A percentile compares a stretch with the other conserved stretches of the same genome.
phyloP scores from a whole-genome alignment of 1,284 basidiomycete species.

The Tetrapyrgos nigripes region DNA sequence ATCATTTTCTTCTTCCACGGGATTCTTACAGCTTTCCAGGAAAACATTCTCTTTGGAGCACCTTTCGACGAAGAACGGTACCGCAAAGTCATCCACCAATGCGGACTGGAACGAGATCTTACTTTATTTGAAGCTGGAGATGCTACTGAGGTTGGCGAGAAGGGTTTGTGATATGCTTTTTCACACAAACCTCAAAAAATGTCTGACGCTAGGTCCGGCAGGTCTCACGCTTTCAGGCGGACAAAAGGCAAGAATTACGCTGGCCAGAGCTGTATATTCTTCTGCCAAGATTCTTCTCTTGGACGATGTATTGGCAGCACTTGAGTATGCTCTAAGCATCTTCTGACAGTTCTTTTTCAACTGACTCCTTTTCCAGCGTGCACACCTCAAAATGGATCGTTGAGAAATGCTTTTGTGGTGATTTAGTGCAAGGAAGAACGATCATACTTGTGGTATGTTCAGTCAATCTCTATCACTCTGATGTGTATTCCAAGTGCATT shows the following conservation, averaged over 20 bases:
- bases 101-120: slow-evolving; percentile 64
- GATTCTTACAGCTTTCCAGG: slow-evolving; percentile 47
- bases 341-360: slow-evolving; percentile 34
- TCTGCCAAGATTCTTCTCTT: slow-evolving; percentile 65
- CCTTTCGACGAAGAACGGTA: slow-evolving; percentile 79
- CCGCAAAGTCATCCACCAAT: slow-evolving; percentile 65
- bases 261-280: slow-evolving; percentile 77
- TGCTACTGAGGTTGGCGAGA: slow-evolving; percentile 72
- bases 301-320: slow-evolving; percentile 67
- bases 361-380: slow-evolving; percentile 35
- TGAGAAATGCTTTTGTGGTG: slow-evolving; percentile 75
- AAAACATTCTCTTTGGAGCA: slow-evolving; percentile 88
- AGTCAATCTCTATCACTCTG: too few relatives aligned
- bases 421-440: slow-evolving; percentile 72
- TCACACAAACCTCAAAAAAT: too few relatives aligned
- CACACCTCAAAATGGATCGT: slow-evolving; percentile 81
- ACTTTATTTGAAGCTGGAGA: slow-evolving; percentile 72
- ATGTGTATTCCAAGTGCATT: too few relatives aligned
- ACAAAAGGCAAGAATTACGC: slow-evolving; percentile 79
- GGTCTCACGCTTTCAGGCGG: slow-evolving; percentile 63
- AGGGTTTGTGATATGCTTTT: too few relatives aligned
- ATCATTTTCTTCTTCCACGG: slow-evolving; percentile 35
- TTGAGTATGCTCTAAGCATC: slow-evolving; percentile 44
- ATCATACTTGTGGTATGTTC: slow-evolving; percentile 73
- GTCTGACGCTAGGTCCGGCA: too few relatives aligned